Evolutionary conservation across 768 basidiomycete species (phyloP).

Genomic region (Leccinum variicolor): DNA sequence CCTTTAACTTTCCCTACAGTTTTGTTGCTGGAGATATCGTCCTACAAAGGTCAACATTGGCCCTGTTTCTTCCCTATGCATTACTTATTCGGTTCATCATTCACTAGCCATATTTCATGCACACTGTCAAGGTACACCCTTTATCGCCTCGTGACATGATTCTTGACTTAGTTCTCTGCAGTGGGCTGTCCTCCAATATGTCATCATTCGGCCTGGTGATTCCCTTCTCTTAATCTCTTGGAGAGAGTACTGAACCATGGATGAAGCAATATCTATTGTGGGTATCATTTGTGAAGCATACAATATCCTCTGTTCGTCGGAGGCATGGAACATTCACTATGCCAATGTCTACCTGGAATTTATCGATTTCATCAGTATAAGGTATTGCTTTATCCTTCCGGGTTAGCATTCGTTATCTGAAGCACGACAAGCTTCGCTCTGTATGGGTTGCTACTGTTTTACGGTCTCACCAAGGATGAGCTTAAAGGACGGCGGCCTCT

Average conservation of each 20-base stretch:
- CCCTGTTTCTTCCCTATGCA: background rate
- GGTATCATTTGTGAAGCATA: conserved; percentile 75
- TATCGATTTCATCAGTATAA: conserved; percentile 80
- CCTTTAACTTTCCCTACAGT: conserved; percentile 36
- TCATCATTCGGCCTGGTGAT: conserved; percentile 61
- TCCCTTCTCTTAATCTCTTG: background rate
- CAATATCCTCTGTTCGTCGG: conserved; percentile 66
- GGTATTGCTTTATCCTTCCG: conserved; percentile 36
- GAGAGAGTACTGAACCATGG: conserved; percentile 3
- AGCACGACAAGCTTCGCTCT: conserved; percentile 59
- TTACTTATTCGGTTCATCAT: conserved; percentile 6
- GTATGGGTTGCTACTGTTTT: conserved; percentile 83
- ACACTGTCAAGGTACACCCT: conserved; percentile 66
- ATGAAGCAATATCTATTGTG: conserved; percentile 47
- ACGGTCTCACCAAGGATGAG: conserved; percentile 76
- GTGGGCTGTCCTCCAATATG: conserved; percentile 91
- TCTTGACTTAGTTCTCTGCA: conserved; percentile 25
- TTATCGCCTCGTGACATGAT: background rate
- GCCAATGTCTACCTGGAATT: conserved; percentile 69
- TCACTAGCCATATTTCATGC: conserved; percentile 79
- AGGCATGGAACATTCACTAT: conserved; percentile 54
- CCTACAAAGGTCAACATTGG: conserved; percentile 61
- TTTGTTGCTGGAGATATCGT: conserved; percentile 79
- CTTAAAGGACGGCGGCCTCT: conserved; percentile 73
- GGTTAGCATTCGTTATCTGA: background rate